Percentiles rank a stretch among this genome's conserved stretches.
Conservation (phyloP, 73 alveolate species). For the Paramecium octaurelia region DNA sequence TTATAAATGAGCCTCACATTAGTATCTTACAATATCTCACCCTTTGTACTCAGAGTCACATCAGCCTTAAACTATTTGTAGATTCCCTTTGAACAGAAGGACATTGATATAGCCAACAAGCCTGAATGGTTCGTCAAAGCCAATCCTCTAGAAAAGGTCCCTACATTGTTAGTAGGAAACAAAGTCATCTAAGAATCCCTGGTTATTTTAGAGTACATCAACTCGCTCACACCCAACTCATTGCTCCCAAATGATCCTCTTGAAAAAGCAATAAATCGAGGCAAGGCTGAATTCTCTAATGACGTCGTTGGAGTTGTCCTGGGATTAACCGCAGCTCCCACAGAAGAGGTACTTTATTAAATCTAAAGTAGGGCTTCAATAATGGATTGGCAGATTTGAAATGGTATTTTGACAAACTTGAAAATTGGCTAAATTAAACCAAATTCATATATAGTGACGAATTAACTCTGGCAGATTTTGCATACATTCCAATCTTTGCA, state of each 20-base stretch:
- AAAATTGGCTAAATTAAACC: background rate
- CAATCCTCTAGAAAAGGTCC: background rate
- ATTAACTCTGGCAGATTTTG: background rate
- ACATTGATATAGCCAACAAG: background rate
- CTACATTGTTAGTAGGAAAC: background rate
- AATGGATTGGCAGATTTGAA: background rate
- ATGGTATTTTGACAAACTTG: background rate
- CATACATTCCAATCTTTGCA: background rate
- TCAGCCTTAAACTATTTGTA: background rate
- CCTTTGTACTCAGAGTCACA: background rate
- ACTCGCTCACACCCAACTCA: background rate
- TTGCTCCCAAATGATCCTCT: background rate
- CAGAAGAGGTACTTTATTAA: background rate
- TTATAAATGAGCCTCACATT: background rate
- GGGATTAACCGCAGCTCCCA: background rate
- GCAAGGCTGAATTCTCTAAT: background rate
- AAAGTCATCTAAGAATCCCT: background rate
- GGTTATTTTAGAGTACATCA: background rate
- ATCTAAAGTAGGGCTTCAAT: background rate
- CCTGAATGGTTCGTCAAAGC: slow-evolving; percentile 26
- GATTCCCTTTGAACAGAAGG: background rate
- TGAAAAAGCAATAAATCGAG: background rate
- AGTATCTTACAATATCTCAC: background rate
- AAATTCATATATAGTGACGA: background rate
- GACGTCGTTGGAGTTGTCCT: background rate